phyloP scores from a whole-genome alignment of 768 basidiomycete species.

The Xerocomellus dryophilus region DNA sequence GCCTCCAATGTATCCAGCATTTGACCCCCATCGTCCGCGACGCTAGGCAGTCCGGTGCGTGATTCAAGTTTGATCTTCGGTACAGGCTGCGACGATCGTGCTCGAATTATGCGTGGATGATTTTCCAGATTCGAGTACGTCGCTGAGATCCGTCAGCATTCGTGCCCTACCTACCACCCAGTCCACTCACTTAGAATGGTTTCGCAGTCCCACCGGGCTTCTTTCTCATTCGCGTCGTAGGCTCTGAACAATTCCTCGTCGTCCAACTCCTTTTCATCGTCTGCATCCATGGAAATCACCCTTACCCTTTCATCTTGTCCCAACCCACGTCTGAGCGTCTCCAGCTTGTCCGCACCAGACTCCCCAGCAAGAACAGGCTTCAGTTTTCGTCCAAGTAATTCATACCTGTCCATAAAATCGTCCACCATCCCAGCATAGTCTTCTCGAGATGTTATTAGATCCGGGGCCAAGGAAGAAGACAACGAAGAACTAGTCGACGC shows the following conservation, averaged over 20 bases:
- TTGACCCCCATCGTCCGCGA: slow-evolving; percentile 32
- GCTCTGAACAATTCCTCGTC: slow-evolving; percentile 42
- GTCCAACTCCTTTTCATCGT: slow-evolving; percentile 47
- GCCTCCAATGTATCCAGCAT: slow-evolving; percentile 20
- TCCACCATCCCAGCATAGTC: slow-evolving; percentile 92
- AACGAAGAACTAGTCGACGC: slow-evolving; percentile 36
- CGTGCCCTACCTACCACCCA: not conserved
- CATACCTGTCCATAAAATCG: slow-evolving; percentile 90
- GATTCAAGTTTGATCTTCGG: slow-evolving; percentile 71
- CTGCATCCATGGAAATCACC: slow-evolving; percentile 40
- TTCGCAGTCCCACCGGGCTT: slow-evolving; percentile 93
- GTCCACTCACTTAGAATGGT: slow-evolving; percentile 79
- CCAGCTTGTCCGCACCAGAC: slow-evolving; percentile 73
- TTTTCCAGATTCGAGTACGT: slow-evolving; percentile 98
- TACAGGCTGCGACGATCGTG: slow-evolving; percentile 50
- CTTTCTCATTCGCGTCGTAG: slow-evolving; percentile 44
- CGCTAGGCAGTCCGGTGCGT: slow-evolving; percentile 71
- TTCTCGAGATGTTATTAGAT: slow-evolving; percentile 75
- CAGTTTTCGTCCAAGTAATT: slow-evolving; percentile 85
- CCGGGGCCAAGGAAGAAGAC: slow-evolving; percentile 61
- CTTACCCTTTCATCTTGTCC: slow-evolving; percentile 64
- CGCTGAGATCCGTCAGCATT: slow-evolving; percentile 45
- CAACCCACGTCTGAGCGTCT: slow-evolving; percentile 73
- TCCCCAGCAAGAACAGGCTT: slow-evolving; percentile 71
- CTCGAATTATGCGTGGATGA: slow-evolving; percentile 85